Percentiles rank a stretch among this genome's conserved stretches.
These are phyloP conservation scores for Holtermanniella nyarrowii DNA, from an alignment of 768 basidiomycete genomes.

Conservation along the genomic window DNA sequence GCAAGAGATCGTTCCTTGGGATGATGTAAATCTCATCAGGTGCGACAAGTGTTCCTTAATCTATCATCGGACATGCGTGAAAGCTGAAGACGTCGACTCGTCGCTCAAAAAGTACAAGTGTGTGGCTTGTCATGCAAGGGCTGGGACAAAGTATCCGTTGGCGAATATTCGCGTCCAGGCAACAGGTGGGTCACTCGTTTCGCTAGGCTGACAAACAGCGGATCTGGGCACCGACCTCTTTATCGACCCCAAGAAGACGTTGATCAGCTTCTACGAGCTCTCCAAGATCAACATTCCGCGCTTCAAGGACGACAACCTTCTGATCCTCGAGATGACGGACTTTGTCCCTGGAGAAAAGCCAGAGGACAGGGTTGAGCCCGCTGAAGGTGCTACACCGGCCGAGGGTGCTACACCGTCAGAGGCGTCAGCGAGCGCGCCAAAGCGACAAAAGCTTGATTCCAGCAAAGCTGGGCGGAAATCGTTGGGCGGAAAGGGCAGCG, in stretches of 20 bases:
- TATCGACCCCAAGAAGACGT: background rate
- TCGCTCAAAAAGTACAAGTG: background rate
- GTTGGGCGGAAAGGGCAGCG: background rate
- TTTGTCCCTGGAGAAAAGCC: background rate
- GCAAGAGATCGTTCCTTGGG: background rate
- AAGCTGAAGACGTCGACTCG: background rate
- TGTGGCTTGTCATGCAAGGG: background rate
- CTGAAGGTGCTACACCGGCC: background rate
- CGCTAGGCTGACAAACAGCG: background rate
- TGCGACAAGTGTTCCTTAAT: background rate
- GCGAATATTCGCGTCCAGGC: background rate
- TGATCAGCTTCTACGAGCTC: background rate
- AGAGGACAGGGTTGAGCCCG: background rate
- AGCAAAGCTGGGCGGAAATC: background rate
- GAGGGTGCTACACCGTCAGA: background rate
- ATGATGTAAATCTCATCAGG: background rate
- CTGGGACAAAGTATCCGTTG: background rate
- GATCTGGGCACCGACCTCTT: background rate
- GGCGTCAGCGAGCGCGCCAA: background rate
- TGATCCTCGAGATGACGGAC: background rate
- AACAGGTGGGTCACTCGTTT: background rate
- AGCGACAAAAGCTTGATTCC: background rate
- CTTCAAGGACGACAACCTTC: background rate
- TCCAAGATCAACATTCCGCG: background rate
- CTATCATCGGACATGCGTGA: background rate